Evolutionary conservation across 2,329 filamentous ascomycete species (phyloP).

Genomic region (Fusarium poae): DNA sequence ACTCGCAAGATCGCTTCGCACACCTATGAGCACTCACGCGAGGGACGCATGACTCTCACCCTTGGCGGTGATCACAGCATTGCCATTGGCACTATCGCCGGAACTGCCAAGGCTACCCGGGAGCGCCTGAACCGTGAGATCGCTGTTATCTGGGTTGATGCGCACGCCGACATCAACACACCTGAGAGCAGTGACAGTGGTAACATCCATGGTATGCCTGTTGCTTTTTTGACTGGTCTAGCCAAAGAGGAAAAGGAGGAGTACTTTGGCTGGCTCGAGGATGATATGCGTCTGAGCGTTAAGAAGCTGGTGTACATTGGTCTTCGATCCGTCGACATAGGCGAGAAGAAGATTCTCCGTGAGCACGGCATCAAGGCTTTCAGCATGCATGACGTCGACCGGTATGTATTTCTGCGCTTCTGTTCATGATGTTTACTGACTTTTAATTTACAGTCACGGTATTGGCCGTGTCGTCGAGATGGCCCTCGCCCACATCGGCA

Average conservation of each 20-base stretch:
- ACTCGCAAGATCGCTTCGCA: constrained; percentile 83
- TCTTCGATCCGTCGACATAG: constrained; percentile 90
- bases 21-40: constrained; percentile 86
- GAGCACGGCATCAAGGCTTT: constrained; percentile 95
- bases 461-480: constrained; percentile 98
- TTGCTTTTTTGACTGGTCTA: constrained; percentile 89
- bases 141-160: constrained; percentile 98
- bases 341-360: constrained; percentile 90
- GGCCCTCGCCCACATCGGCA: constrained; percentile 96
- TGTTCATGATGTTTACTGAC: constrained; percentile 12
- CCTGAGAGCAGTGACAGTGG: constrained; percentile 90
- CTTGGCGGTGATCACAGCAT: constrained; percentile 97
- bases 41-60: constrained; percentile 90
- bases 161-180: constrained; percentile 97
- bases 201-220: constrained; percentile 98
- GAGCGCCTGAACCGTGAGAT: constrained; percentile 87
- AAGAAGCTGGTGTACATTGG: constrained; percentile 98
- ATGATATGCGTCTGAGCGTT: constrained; percentile 76
- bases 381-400: constrained; percentile 98
- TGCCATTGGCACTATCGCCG: constrained; percentile 92
- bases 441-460: constrained; percentile 72
- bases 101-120: constrained; percentile 85
- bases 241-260: constrained; percentile 81
- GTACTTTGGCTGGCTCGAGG: constrained; percentile 89
- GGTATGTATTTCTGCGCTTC: constrained; percentile 62